Conservation (phyloP, 2,329 filamentous ascomycete species). For the Torrubiella hemipterigena region DNA sequence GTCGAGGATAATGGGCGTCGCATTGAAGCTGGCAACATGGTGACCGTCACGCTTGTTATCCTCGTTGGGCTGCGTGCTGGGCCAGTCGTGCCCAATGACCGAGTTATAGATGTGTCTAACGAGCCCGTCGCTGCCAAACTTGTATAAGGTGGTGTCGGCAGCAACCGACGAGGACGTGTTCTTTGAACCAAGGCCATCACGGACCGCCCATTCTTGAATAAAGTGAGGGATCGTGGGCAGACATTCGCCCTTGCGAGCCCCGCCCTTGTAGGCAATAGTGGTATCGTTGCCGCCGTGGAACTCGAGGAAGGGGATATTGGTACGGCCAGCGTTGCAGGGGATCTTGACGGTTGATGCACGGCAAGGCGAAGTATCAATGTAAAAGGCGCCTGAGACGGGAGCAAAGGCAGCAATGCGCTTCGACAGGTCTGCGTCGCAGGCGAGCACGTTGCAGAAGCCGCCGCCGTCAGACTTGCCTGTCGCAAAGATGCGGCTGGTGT, state of each 20-base stretch:
- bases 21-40: conserved; percentile 18
- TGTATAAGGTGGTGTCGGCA: conserved; percentile 15
- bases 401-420: conserved; percentile 25
- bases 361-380: conserved; percentile 19
- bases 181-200: conserved; percentile 13
- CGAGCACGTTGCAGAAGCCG: conserved; percentile 25
- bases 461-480: conserved; percentile 28
- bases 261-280: conserved; percentile 31
- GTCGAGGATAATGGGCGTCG: conserved; percentile 24
- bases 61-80: conserved; percentile 20
- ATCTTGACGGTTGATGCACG: conserved; percentile 20
- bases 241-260: conserved; percentile 24
- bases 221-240: conserved; percentile 28
- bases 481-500: conserved; percentile 23
- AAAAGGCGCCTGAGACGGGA: conserved; percentile 25
- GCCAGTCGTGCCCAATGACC: conserved; percentile 13
- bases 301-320: conserved; percentile 29
- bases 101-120: too few species aligned
- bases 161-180: conserved; percentile 7
- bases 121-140: too few species aligned
- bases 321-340: conserved; percentile 22
- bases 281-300: conserved; percentile 35
- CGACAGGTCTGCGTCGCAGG: conserved; percentile 21
- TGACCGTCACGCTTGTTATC: conserved; percentile 18
- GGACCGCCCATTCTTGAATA: conserved; percentile 21